Evolutionary conservation across 148 eudicot species (phyloP).

Genomic region (Rhododendron simsii): DNA sequence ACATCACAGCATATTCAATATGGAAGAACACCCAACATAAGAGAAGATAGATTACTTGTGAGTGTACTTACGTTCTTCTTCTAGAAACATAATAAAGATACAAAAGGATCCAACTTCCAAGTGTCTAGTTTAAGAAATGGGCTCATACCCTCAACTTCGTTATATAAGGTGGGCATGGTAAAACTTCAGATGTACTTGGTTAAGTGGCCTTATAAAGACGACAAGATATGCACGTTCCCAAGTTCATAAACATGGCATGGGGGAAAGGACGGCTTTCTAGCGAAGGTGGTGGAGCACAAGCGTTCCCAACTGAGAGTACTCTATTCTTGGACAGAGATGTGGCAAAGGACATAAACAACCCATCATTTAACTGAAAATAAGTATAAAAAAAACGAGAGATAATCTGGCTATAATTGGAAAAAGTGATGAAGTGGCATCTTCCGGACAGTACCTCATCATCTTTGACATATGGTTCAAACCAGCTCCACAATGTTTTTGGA

Average conservation of each 20-base stretch:
- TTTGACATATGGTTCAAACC: constrained; percentile 84
- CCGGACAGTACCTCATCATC: constrained; percentile 76
- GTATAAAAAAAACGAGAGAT: neutral
- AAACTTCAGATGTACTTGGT: neutral
- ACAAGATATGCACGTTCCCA: neutral
- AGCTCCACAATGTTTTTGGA: constrained; percentile 83
- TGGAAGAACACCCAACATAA: neutral
- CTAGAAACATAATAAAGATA: neutral
- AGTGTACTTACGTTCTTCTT: neutral
- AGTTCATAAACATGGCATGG: neutral
- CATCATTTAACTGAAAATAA: neutral
- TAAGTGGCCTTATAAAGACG: neutral
- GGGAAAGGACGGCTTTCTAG: neutral
- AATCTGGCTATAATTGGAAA: neutral
- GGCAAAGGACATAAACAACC: neutral
- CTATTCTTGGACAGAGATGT: neutral
- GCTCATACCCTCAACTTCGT: neutral
- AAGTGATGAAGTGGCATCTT: neutral
- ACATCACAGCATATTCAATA: neutral
- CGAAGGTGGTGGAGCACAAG: neutral
- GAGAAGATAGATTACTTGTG: neutral
- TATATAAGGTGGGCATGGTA: neutral
- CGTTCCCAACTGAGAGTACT: neutral
- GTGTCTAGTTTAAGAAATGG: neutral
- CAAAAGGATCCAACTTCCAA: neutral